Base-by-base conservation (phyloP, 1,139 yeast species). In the Hemisphaericaspora subhashii region DNA sequence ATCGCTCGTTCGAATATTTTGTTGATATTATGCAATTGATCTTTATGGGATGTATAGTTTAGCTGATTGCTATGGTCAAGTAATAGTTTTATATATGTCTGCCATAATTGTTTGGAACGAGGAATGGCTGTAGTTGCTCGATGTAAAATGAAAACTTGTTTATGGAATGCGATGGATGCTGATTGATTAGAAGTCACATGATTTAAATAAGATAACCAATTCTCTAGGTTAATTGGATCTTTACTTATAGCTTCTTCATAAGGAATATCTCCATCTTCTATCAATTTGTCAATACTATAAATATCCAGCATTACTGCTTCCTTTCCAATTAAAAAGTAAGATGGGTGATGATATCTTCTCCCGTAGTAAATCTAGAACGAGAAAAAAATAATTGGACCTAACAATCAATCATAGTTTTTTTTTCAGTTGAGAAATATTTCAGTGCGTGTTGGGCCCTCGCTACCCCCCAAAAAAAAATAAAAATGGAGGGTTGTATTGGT, bases 41-140 rank as follows among this genome's bases (percentile, higher is more conserved):
- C 17, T 31, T 22, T 3, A 38, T 44, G 41, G 58, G 70, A 38
- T 67, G 69, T n/a, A 42, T 29, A 38, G 12, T 46, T 49, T 42
- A 64, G 56, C 38, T 58, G 52, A 24, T 60, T 53, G 12, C 65
- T 63, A 40, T 58, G 53, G 15, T 57, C 46, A n/a, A 67, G 49
- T 16, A 82, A 54, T 17, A 74, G 48, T 22, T 69, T 72, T 23
- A 82, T 52, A 47, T 80, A 81, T n/a, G 56, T 33, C 40, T 60
- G 56, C 89, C 89, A 83, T 31, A 84, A 54, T 47, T 77, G 74
- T 48, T 71, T 70, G 1, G 81, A 72, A 28, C 77, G 54, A n/a
- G 73, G 74, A 17, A 81, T 54, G 10, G 60, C 54, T 6, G 51
- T 45, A 7, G 79, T 72, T 0, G 86, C 83, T 40, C 92, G 62